Conservation (phyloP, 331 rosid genomes). For the Pyracantha coccinea region DNA sequence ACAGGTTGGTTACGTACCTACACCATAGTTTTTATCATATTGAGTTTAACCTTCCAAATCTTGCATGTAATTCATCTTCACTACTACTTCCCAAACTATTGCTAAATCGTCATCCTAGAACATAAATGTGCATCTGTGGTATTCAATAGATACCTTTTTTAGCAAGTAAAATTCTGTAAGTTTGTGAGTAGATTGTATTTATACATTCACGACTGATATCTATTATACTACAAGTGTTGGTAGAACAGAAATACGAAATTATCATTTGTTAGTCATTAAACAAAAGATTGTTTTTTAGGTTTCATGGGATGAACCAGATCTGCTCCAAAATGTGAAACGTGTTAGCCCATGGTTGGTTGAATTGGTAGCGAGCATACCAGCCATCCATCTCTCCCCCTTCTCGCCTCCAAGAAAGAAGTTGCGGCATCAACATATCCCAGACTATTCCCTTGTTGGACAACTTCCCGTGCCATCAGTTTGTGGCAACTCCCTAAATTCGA, state of each 20-base stretch:
- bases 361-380: slow-evolving; percentile 62
- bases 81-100: background rate
- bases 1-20: slow-evolving; percentile 42
- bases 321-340: slow-evolving; percentile 75
- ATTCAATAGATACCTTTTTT: too few species aligned
- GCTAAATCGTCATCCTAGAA: background rate
- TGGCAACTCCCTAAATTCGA: slow-evolving; percentile 34
- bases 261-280: background rate
- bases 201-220: background rate
- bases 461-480: slow-evolving; percentile 48
- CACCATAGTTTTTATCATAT: background rate
- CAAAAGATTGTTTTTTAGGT: slow-evolving; percentile 37
- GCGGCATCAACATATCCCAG: slow-evolving; percentile 45
- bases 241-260: background rate
- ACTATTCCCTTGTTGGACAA: slow-evolving; percentile 50
- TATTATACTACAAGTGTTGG: background rate
- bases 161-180: too few species aligned
- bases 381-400: slow-evolving; percentile 62
- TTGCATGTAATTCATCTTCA: background rate
- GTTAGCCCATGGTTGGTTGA: slow-evolving; percentile 96
- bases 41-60: background rate
- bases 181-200: background rate
- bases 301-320: slow-evolving; percentile 93
- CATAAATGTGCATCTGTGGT: too few species aligned
- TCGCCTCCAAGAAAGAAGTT: slow-evolving; percentile 70